phyloP scores from a whole-genome alignment of 2,329 filamentous ascomycete species.

The Fusarium scirpi region DNA sequence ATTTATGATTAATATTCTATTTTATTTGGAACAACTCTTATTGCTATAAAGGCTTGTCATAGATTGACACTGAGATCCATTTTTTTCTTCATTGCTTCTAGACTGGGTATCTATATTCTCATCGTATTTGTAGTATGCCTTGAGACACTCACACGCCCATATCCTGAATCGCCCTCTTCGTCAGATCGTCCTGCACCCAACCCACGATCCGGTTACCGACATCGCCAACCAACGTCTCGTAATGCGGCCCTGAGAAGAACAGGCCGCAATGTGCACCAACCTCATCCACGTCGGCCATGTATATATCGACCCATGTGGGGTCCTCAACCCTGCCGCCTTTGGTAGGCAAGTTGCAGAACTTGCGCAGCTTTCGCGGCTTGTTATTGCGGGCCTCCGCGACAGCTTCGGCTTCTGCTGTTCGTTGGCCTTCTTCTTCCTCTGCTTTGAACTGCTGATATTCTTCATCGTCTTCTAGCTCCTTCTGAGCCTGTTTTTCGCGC shows the following conservation, averaged over 20 bases:
- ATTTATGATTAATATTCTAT: conserved; percentile 25
- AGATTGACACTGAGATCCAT: not conserved
- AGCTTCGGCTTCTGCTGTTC: conserved; percentile 13
- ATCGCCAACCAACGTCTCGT: conserved; percentile 81
- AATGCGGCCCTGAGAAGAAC: conserved; percentile 79
- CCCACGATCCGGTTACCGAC: conserved; percentile 73
- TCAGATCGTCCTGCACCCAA: conserved; percentile 76
- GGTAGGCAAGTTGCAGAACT: conserved; percentile 81
- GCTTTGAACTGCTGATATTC: conserved; percentile 3
- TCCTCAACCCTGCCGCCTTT: conserved; percentile 69
- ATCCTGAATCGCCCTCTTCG: conserved; percentile 54
- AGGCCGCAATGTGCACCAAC: conserved; percentile 86
- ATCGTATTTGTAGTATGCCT: not conserved
- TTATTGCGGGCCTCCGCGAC: conserved; percentile 21
- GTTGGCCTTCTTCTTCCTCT: conserved; percentile 1
- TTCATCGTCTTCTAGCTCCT: conserved; percentile 19
- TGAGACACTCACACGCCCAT: conserved; percentile 32
- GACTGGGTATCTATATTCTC: conserved; percentile 12
- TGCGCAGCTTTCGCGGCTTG: conserved; percentile 69
- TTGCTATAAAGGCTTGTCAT: not conserved
- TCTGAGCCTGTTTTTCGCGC: conserved; percentile 25
- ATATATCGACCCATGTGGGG: conserved; percentile 79
- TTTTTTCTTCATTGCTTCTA: not conserved
- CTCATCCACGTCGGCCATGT: conserved; percentile 87
- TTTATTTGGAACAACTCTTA: not conserved